Evolutionary conservation across 2,329 filamentous ascomycete genomes (phyloP), one percentile per base, ranked within the genome.

Genomic region (Lachnum nothofagi): DNA sequence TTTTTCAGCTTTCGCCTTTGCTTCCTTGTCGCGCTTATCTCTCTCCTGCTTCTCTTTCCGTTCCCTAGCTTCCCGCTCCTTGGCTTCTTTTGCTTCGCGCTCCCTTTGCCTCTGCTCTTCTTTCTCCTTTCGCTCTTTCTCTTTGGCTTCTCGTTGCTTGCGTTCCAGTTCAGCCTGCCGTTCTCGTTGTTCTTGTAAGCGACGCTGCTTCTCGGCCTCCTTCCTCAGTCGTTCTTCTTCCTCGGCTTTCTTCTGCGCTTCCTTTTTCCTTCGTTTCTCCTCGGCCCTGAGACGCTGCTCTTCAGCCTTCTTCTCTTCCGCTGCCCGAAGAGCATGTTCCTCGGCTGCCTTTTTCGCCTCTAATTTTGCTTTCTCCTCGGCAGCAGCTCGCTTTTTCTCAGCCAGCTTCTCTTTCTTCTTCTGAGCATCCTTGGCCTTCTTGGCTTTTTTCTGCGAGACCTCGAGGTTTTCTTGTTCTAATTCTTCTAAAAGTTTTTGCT

Each of bases 351-450:
- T 91, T 65, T 95, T 90, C 4, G 90, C 89, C 38, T 97, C 91
- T 60, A 83, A 87, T 49, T 81, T 85, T 27, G 89, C 86, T 68
- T 88, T 91, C 65, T 96, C 91, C 65, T 96, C 91, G n/a, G 91
- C 88, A 57, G 87, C 83, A 2, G 83, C 84, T 65, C 89, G 85
- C 69, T 91, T 94, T 72, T 95, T 91, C 63, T 89, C 83, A 19
- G 84, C 84, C 55, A 91, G 89, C 73, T 91, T 95, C 63, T 95
- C 91, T 69, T 95, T 97, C 66, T 88, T 88, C 75, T 93, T 95
- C 67, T 95, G 88, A 14, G 93, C 91, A 63, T 95, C 91, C 64
- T 89, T 89, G 41, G 89, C 87, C 68, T 91, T 95, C 72, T 96
- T 96, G 17, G 88, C 90, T 66, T 93, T 91, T 54, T 86, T 85